Base-by-base conservation (phyloP, 768 basidiomycete species). In the Serendipita sp. region DNA sequence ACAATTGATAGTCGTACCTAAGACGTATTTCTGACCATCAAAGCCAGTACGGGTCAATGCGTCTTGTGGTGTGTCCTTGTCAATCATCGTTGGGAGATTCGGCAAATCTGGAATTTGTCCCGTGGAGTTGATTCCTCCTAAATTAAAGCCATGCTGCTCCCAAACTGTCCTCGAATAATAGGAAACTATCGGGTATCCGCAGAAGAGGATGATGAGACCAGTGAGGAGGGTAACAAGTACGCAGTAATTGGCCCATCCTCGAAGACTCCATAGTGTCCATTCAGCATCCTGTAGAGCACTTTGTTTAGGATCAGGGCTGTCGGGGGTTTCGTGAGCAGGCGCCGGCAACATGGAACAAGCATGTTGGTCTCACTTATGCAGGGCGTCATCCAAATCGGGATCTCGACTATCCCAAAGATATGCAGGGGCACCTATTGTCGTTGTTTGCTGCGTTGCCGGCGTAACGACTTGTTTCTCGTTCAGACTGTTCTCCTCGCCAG, bases 101-200 rank as follows among this genome's bases (percentile, higher is more conserved):
- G 14, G 11, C 67, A 51, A 9, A 60, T 75, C 72, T 0, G 95
- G 92, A 33, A 97, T 84, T 73, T 97, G 94, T 1, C 95, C 95
- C 0, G 86, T 79, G 14, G 74, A 80, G 68, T 98, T 98, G 67
- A 90, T 84, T 2, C 88, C 88, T 22, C 93, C 94, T n/a, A 94
- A 76, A 71, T 95, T 95, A 73, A 83, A 93, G 9, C 87, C 88
- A 20, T 58, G 22, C 9, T 31, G 24, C 20, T 58, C 53, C 53
- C 53, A 58, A 30, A 11, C 26, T 22, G 38, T 16, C 7, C 48
- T 22, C 22, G 30, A 22, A 64, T 70, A 71, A 66, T 80, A 81
- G 60, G 78, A 75, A 64, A 91, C 81, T 69, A 96, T 83, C 13
- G 95, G 95, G 69, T 89, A 96, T 33, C 87, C 92, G 20, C 85